Conservation (phyloP, 2,329 filamentous ascomycete genomes). For the Aspergillus versicolor region DNA sequence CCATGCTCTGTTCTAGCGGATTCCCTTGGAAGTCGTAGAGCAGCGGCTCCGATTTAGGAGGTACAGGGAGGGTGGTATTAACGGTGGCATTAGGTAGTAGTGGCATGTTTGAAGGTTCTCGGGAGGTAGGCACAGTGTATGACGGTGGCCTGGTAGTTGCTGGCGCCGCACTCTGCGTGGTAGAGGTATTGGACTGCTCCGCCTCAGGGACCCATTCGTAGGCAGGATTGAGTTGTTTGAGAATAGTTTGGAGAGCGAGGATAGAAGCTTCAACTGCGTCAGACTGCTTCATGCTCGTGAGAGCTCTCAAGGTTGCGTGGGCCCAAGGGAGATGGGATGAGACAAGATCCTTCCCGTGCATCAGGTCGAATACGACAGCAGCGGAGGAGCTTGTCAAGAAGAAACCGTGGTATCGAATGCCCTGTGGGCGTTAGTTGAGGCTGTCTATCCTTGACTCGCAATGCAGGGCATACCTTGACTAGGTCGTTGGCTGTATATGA, state of each 20-base stretch:
- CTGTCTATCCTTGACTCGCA: not conserved
- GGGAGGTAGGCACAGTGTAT: not conserved
- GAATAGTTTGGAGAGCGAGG: slow-evolving; percentile 31
- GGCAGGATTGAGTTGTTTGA: slow-evolving; percentile 31
- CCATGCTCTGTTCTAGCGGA: slow-evolving; percentile 21
- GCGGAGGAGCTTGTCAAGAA: slow-evolving; percentile 46
- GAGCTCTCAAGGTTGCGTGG: slow-evolving; percentile 36
- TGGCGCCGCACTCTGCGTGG: not conserved
- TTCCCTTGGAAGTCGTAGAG: slow-evolving; percentile 24
- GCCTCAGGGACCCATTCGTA: slow-evolving; percentile 26
- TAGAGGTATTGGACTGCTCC: not conserved
- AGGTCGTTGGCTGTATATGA: slow-evolving; percentile 42
- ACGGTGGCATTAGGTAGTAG: not conserved
- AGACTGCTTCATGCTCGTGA: slow-evolving; percentile 36
- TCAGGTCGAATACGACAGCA: slow-evolving; percentile 44
- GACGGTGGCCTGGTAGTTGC: not conserved
- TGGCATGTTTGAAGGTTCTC: no score
- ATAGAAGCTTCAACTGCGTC: slow-evolving; percentile 31
- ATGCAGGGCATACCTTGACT: slow-evolving; percentile 34
- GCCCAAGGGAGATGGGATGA: slow-evolving; percentile 45
- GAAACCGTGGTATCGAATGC: slow-evolving; percentile 47
- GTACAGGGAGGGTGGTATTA: not conserved
- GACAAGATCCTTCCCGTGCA: slow-evolving; percentile 39
- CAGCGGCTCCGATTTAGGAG: not conserved
- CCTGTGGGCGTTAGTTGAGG: slow-evolving; percentile 25